These are phyloP conservation scores for Globisporangium acanthophoron DNA, from an alignment of 352 stramenopile species.

Conservation along the genomic window DNA sequence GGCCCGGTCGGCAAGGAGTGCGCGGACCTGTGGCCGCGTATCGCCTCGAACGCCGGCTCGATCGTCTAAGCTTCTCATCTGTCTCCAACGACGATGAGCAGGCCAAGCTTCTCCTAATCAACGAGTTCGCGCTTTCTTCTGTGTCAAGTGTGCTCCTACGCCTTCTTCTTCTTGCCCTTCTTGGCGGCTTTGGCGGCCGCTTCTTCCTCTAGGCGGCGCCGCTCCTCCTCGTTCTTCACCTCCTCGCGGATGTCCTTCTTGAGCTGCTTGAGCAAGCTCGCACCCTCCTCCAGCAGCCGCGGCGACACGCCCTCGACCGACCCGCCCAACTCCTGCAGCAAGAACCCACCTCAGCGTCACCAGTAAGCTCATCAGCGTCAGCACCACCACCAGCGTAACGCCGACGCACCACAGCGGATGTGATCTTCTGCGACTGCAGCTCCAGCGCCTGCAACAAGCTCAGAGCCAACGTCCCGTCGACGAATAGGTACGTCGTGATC, in stretches of 20 bases:
- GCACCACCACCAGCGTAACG: background rate
- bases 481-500: constrained; percentile 40
- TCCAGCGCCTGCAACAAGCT: constrained; percentile 70
- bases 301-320: constrained; percentile 46
- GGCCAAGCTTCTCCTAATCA: constrained; percentile 7
- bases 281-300: constrained; percentile 53
- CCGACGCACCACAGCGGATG: constrained; percentile 33
- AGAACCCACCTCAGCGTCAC: background rate
- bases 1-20: constrained; percentile 99
- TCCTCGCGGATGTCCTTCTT: constrained; percentile 84
- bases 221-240: constrained; percentile 68
- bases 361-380: background rate
- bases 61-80: constrained; percentile 92
- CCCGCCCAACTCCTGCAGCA: constrained; percentile 28
- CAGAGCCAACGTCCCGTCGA: constrained; percentile 31
- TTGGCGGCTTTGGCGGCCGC: constrained; percentile 68
- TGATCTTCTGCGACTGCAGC: constrained; percentile 46
- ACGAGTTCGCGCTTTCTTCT: constrained; percentile 25
- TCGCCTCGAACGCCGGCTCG: constrained; percentile 98
- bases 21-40: constrained; percentile 99
- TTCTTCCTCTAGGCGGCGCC: constrained; percentile 63
- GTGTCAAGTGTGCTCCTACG: constrained; percentile 18
- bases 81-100: background rate
- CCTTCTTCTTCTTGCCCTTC: constrained; percentile 80
- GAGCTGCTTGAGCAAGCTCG: constrained; percentile 57